Evolutionary conservation across 164 flowering plant genomes (phyloP).

Genomic region (Liquidambar formosana): DNA sequence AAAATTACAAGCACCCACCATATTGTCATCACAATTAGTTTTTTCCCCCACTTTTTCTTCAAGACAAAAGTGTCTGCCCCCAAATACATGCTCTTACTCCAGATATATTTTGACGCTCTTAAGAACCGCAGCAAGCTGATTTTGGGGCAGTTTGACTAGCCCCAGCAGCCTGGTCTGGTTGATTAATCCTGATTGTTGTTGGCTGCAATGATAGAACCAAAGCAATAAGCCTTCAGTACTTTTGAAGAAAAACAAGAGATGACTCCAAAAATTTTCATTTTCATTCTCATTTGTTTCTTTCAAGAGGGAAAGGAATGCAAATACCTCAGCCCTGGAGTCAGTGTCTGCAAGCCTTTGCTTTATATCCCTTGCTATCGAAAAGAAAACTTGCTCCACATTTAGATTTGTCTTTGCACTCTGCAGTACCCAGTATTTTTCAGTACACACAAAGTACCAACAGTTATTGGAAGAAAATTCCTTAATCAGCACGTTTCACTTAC

Average conservation of each 20-base stretch:
- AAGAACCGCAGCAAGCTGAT: conserved; percentile 66
- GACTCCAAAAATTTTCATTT: background rate
- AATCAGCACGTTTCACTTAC: conserved; percentile 35
- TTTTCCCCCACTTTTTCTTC: background rate
- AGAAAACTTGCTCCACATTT: conserved; percentile 81
- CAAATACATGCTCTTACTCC: background rate
- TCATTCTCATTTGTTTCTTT: background rate
- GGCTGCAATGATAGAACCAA: conserved; percentile 35
- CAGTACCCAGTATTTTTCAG: conserved; percentile 16
- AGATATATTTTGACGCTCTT: background rate
- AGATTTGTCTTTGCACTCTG: conserved; percentile 88
- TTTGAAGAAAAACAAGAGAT: background rate
- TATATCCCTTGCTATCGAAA: conserved; percentile 80
- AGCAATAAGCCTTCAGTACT: background rate
- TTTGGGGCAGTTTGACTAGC: conserved; percentile 34
- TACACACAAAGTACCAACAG: background rate
- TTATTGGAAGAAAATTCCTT: background rate
- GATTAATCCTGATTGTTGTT: conserved; percentile 46
- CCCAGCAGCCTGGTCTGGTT: conserved; percentile 37
- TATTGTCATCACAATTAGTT: conserved; percentile 25
- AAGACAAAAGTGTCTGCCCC: conserved; percentile 1
- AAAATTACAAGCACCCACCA: conserved; percentile 24
- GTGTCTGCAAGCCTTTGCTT: conserved; percentile 80
- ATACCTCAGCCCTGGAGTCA: conserved; percentile 62
- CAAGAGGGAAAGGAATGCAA: background rate